Evolutionary conservation across 2,329 filamentous ascomycete species (phyloP).

Genomic region (Lachnellula subtilissima): DNA sequence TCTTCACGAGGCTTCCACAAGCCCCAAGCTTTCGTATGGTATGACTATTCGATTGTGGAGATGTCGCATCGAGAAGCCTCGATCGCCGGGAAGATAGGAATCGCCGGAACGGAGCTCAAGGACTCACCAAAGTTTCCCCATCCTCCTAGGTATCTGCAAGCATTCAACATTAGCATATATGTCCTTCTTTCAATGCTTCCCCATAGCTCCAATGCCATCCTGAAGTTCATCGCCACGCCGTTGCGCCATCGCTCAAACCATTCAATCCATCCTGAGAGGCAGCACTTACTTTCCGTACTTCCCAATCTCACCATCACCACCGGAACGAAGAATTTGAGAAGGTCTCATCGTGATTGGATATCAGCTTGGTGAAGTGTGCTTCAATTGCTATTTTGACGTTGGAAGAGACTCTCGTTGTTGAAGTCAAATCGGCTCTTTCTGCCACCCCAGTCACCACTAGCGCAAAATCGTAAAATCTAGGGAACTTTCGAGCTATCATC

Average conservation of each 20-base stretch:
- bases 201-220: slow-evolving; percentile 7
- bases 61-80: neutral
- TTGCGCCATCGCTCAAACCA: slow-evolving; percentile 9
- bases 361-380: slow-evolving; percentile 8
- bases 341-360: slow-evolving; percentile 30
- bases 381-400: slow-evolving; percentile 22
- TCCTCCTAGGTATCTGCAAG: slow-evolving; percentile 28
- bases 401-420: slow-evolving; percentile 9
- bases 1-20: neutral
- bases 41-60: neutral
- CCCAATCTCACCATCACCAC: slow-evolving; percentile 30
- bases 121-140: slow-evolving; percentile 34
- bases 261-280: slow-evolving; percentile 1
- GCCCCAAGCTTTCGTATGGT: neutral
- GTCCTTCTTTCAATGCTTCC: neutral
- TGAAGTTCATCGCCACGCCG: slow-evolving; percentile 3
- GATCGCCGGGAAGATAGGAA: neutral
- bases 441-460: slow-evolving; percentile 23
- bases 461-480: slow-evolving; percentile 18
- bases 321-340: slow-evolving; percentile 29
- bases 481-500: slow-evolving; percentile 22
- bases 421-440: slow-evolving; percentile 14
- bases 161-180: slow-evolving; percentile 20
- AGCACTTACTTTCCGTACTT: slow-evolving; percentile 34
- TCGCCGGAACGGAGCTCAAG: slow-evolving; percentile 5